Conservation (phyloP, 2,329 filamentous ascomycete species). For the Biscogniauxia sp. region DNA sequence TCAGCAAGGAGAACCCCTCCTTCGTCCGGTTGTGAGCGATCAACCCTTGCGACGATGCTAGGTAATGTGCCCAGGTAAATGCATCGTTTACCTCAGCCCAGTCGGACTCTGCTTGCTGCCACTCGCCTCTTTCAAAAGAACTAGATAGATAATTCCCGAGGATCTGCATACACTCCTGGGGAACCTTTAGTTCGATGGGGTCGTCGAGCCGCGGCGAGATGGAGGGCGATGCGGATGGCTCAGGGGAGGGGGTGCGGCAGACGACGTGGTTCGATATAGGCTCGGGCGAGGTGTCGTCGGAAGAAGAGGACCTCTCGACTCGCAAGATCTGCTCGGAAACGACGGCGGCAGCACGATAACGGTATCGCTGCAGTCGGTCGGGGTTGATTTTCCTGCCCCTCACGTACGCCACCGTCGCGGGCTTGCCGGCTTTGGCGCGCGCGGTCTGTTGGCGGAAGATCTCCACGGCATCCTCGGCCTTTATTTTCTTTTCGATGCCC, state of each 20-base stretch:
- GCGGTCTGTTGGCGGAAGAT: conserved; percentile 32
- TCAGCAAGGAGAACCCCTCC: conserved; percentile 27
- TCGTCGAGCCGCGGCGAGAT: conserved; percentile 26
- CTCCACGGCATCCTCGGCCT: conserved; percentile 31
- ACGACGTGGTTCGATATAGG: conserved; percentile 20
- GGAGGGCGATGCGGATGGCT: conserved; percentile 15
- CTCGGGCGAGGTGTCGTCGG: conserved; percentile 1
- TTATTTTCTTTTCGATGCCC: conserved; percentile 34
- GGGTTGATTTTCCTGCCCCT: conserved; percentile 28
- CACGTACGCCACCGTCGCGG: conserved; percentile 27
- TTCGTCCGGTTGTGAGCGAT: conserved; percentile 27
- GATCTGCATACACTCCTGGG: conserved; percentile 30
- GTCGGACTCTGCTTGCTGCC: conserved; percentile 20
- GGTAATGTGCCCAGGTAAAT: conserved; percentile 30
- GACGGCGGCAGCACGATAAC: conserved; percentile 15
- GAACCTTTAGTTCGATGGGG: conserved; percentile 24
- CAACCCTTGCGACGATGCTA: conserved; percentile 29
- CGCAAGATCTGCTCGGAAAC: conserved; percentile 24
- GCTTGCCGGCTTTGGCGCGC: conserved; percentile 28
- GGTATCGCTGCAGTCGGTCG: conserved; percentile 31
- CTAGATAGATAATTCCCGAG: conserved; percentile 25
- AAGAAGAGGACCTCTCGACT: conserved; percentile 16
- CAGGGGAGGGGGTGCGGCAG: conserved; percentile 29
- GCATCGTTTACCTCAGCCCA: conserved; percentile 25
- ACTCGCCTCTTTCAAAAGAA: conserved; percentile 23